These are phyloP conservation scores for Dendrobium officinale DNA, from an alignment of 106 monocot genomes.

Conservation along the genomic window DNA sequence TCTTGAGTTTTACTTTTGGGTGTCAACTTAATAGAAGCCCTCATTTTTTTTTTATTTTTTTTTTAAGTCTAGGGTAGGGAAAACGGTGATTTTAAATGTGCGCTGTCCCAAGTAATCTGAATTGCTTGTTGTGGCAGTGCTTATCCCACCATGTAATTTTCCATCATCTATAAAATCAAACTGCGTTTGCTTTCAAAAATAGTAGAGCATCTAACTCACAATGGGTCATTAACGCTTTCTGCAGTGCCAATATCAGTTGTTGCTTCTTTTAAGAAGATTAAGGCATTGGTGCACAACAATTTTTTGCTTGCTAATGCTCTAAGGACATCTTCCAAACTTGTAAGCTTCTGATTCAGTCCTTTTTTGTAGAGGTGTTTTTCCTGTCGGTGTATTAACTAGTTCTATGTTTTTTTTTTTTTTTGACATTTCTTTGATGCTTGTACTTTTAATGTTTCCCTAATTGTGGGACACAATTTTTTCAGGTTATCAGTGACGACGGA, in stretches of 20 bases:
- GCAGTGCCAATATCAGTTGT: conserved; percentile 91
- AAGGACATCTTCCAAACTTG: conserved; percentile 83
- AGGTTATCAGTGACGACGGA: conserved; percentile 98
- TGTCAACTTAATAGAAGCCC: neutral
- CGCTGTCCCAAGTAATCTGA: neutral
- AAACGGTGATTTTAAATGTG: neutral
- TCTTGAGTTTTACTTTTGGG: neutral
- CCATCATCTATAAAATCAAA: neutral
- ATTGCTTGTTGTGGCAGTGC: neutral
- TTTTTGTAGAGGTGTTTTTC: neutral
- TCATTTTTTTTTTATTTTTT: neutral
- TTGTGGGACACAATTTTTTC: neutral
- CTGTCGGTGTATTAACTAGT: neutral
- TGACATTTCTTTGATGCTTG: neutral
- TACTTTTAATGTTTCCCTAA: conserved; percentile 4
- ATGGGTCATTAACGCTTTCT: neutral
- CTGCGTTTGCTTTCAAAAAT: neutral
- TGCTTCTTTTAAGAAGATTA: conserved; percentile 96
- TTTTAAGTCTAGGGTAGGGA: neutral
- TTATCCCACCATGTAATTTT: neutral
- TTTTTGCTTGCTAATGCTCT: conserved; percentile 75
- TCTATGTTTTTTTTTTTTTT: neutral
- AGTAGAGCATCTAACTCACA: neutral
- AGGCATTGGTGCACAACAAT: conserved; percentile 65
- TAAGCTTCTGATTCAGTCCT: conserved; percentile 27